phyloP scores from a whole-genome alignment of 2,329 filamentous ascomycete species.

The Pseudofabraea citricarpa region DNA sequence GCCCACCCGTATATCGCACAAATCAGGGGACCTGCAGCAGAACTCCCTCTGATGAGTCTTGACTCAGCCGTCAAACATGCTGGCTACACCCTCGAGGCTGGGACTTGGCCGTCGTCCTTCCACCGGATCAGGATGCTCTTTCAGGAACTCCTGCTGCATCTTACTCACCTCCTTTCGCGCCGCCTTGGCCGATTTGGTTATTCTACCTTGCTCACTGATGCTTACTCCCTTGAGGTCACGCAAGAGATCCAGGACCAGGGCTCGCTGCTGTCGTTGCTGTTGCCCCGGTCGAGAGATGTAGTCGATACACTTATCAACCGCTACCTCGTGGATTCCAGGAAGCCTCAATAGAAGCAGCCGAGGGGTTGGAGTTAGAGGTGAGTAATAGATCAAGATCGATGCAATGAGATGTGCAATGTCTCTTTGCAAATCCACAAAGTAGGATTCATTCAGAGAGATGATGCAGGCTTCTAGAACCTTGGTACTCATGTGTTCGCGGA shows the following conservation, averaged over 20 bases:
- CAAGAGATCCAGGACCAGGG: slow-evolving; percentile 76
- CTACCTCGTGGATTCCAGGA: slow-evolving; percentile 66
- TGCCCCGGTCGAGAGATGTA: slow-evolving; percentile 53
- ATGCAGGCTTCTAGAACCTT: slow-evolving; percentile 89
- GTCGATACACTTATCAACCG: slow-evolving; percentile 60
- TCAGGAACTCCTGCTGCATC: slow-evolving; percentile 66
- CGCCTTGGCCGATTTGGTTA: slow-evolving; percentile 49
- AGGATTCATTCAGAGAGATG: slow-evolving; percentile 86
- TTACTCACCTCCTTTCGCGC: slow-evolving; percentile 46
- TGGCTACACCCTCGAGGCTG: slow-evolving; percentile 24
- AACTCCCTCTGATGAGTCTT: too few species aligned
- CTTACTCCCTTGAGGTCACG: slow-evolving; percentile 85
- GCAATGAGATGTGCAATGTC: slow-evolving; percentile 87
- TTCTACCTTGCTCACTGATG: slow-evolving; percentile 88
- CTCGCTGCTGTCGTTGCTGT: slow-evolving; percentile 72
- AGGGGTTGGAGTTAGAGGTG: slow-evolving; percentile 63
- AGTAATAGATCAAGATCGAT: slow-evolving; percentile 75
- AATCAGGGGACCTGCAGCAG: too few species aligned
- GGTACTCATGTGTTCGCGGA: slow-evolving; percentile 84
- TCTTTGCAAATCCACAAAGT: slow-evolving; percentile 94
- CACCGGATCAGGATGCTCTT: slow-evolving; percentile 27
- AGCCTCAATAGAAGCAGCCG: slow-evolving; percentile 72
- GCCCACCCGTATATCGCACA: too few species aligned
- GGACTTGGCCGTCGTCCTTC: slow-evolving; percentile 15
- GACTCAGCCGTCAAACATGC: too few species aligned